phyloP scores from a whole-genome alignment of 345 rosid genomes.

The Trapa bicornis region DNA sequence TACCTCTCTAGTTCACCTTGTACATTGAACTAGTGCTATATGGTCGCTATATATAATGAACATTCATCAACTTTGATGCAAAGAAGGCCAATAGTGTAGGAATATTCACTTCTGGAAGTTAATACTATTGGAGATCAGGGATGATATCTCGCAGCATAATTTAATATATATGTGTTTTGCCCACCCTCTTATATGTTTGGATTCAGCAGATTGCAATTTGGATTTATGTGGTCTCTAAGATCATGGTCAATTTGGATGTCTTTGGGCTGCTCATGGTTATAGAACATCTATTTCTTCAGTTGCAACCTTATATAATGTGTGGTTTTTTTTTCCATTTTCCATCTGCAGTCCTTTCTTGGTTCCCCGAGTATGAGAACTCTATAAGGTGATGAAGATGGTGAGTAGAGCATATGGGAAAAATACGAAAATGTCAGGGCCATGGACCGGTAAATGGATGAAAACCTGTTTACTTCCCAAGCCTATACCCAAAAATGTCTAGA shows the following conservation, averaged over 20 bases:
- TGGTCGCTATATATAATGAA: neutral
- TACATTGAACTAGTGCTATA: neutral
- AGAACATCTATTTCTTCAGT: neutral
- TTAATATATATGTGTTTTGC: too few relatives aligned
- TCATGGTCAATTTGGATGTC: too few relatives aligned
- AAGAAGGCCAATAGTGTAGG: neutral
- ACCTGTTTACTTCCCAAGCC: neutral
- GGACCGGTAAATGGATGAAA: neutral
- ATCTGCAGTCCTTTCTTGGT: constrained; percentile 1
- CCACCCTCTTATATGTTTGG: neutral
- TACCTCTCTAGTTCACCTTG: neutral
- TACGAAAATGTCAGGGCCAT: neutral
- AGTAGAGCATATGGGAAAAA: neutral
- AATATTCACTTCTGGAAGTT: neutral
- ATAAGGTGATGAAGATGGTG: neutral
- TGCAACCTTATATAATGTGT: neutral
- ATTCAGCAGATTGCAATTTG: neutral
- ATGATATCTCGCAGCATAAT: too few relatives aligned
- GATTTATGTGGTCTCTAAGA: neutral
- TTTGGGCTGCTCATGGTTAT: neutral
- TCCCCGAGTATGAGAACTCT: neutral
- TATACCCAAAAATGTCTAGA: neutral
- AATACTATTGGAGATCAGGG: too few relatives aligned
- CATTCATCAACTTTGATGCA: neutral
- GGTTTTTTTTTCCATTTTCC: neutral